A percentile compares a stretch with the other conserved stretches of the same genome.
Conservation (phyloP, 306 rosid genomes). For the Mimosa pudica region DNA sequence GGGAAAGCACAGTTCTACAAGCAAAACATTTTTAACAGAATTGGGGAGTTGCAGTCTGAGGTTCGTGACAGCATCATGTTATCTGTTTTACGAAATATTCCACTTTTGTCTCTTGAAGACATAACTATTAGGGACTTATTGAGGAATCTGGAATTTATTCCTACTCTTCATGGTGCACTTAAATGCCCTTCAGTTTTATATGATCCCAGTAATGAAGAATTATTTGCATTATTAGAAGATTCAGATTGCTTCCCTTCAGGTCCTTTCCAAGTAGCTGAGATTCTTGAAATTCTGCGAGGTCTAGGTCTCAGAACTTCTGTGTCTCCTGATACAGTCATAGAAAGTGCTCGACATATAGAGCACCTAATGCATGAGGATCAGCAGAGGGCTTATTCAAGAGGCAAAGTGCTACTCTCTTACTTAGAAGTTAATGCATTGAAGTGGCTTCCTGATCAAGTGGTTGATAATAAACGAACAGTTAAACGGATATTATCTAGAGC, state of each 20-base stretch:
- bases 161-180: constrained; percentile 63
- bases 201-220: constrained; percentile 89
- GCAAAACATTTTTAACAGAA: constrained; percentile 63
- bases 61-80: constrained; percentile 80
- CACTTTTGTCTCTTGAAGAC: constrained; percentile 83
- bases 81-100: constrained; percentile 74
- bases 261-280: constrained; percentile 65
- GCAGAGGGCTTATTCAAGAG: constrained; percentile 71
- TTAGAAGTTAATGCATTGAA: constrained; percentile 90
- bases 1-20: constrained; percentile 76
- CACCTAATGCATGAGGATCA: constrained; percentile 77
- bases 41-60: constrained; percentile 74
- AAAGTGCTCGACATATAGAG: constrained; percentile 81
- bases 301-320: constrained; percentile 89
- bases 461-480: constrained; percentile 69
- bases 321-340: constrained; percentile 71
- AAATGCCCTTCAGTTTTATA: constrained; percentile 74
- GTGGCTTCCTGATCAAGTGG: constrained; percentile 75
- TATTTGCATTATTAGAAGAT: constrained; percentile 75
- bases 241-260: constrained; percentile 81
- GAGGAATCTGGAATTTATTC: constrained; percentile 75
- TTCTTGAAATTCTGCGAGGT: constrained; percentile 78
- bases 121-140: constrained; percentile 63
- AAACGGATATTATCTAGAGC: constrained; percentile 79
- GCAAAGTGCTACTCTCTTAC: constrained; percentile 84